Evolutionary conservation across 768 basidiomycete genomes (phyloP).

Genomic region (Hygrophorus pudorinus): DNA sequence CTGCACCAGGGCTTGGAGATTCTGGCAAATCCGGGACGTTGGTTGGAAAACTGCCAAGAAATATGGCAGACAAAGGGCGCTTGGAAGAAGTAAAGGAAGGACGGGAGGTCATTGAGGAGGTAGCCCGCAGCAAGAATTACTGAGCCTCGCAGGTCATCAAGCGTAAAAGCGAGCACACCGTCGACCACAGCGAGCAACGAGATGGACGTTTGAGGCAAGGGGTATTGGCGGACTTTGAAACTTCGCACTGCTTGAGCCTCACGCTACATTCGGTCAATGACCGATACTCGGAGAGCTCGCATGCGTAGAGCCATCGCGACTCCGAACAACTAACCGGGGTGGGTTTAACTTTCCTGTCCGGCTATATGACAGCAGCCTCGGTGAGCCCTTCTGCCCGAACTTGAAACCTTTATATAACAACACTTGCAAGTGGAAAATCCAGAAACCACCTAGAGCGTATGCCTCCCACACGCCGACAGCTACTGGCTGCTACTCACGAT

Average conservation of each 20-base stretch:
- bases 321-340: too few species aligned
- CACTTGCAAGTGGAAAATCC: too few species aligned
- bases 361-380: too few species aligned
- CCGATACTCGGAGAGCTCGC: too few species aligned
- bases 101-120: conserved; percentile 37
- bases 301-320: neutral
- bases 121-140: conserved; percentile 6
- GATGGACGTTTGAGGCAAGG: neutral
- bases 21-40: conserved; percentile 61
- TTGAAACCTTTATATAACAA: neutral
- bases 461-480: neutral
- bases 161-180: conserved; percentile 7
- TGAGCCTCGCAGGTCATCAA: conserved; percentile 2
- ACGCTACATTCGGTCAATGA: too few species aligned
- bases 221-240: too few species aligned
- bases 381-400: neutral
- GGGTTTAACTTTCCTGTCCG: too few species aligned
- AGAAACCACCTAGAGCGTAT: neutral
- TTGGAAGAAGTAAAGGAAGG: conserved; percentile 30
- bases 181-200: conserved; percentile 12
- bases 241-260: too few species aligned
- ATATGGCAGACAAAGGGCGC: conserved; percentile 55
- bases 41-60: conserved; percentile 36
- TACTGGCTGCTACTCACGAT: neutral
- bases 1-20: conserved; percentile 51